Percentiles rank a stretch among this genome's conserved stretches.
Evolutionary conservation across 2,329 filamentous ascomycete species (phyloP).

Genomic region (Fusarium humuli): DNA sequence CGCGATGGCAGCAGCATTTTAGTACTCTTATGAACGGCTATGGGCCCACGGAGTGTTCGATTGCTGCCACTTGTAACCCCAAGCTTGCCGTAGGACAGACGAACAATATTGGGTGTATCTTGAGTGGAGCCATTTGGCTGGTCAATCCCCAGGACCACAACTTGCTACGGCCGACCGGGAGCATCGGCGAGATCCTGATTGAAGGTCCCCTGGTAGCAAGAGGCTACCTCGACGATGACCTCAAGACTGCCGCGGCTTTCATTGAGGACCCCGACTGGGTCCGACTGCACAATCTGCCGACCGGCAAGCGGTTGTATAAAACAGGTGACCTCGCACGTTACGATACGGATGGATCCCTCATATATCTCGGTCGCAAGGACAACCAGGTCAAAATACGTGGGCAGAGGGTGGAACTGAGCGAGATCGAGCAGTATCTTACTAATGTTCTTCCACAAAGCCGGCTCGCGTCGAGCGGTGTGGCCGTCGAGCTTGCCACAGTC

Average conservation of each 20-base stretch:
- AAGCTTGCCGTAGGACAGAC: constrained; percentile 9
- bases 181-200: constrained; percentile 6
- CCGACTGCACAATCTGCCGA: constrained; percentile 1
- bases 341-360: constrained; percentile 6
- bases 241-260: constrained; percentile 8
- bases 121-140: constrained; percentile 6
- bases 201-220: constrained; percentile 4
- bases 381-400: constrained; percentile 65
- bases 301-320: constrained; percentile 9
- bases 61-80: constrained; percentile 8
- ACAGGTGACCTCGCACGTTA: constrained; percentile 4
- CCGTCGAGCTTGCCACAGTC: constrained; percentile 4
- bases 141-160: constrained; percentile 6
- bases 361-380: constrained; percentile 10
- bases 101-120: constrained; percentile 7
- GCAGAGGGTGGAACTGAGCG: constrained; percentile 62
- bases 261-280: constrained; percentile 6
- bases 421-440: constrained; percentile 18
- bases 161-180: constrained; percentile 4
- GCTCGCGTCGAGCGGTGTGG: constrained; percentile 8
- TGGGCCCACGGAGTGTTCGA: constrained; percentile 8
- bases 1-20: constrained; percentile 3
- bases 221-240: neutral
- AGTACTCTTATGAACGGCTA: constrained; percentile 9
- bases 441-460: constrained; percentile 8